These are phyloP conservation scores for Letharia lupina DNA, from an alignment of 495 filamentous ascomycete genomes.

Conservation along the genomic window DNA sequence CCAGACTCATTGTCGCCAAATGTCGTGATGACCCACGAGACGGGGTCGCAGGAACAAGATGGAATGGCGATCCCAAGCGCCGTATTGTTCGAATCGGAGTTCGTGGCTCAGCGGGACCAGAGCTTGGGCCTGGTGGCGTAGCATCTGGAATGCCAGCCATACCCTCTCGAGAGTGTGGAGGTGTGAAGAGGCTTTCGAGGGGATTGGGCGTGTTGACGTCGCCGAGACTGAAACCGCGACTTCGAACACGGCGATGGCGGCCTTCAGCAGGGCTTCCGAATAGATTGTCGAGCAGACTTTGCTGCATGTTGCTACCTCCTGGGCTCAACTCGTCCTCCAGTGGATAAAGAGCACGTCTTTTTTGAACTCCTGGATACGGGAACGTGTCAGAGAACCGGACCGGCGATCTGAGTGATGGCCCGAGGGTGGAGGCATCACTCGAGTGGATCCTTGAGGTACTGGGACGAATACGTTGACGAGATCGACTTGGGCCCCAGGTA, in stretches of 20 bases:
- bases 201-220: constrained; percentile 33
- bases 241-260: constrained; percentile 43
- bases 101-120: constrained; percentile 2
- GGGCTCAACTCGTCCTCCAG: constrained; percentile 41
- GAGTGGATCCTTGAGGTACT: constrained; percentile 25
- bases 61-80: constrained; percentile 48
- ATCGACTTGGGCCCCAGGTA: constrained; percentile 48
- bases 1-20: constrained; percentile 22
- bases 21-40: constrained; percentile 20
- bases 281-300: constrained; percentile 43
- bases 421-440: constrained; percentile 34
- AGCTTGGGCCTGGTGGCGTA: background rate
- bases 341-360: constrained; percentile 43
- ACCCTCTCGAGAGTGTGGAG: constrained; percentile 25
- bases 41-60: constrained; percentile 20
- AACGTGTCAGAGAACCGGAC: constrained; percentile 35
- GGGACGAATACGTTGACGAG: constrained; percentile 30
- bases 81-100: constrained; percentile 27
- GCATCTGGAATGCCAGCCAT: constrained; percentile 4
- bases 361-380: constrained; percentile 43
- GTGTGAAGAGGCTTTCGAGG: constrained; percentile 43
- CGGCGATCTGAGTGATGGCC: constrained; percentile 40
- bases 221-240: constrained; percentile 43
- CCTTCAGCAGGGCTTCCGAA: constrained; percentile 40
- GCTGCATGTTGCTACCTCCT: constrained; percentile 38